These are phyloP conservation scores for Cetradonia linearis DNA, from an alignment of 495 filamentous ascomycete species.

Conservation along the genomic window DNA sequence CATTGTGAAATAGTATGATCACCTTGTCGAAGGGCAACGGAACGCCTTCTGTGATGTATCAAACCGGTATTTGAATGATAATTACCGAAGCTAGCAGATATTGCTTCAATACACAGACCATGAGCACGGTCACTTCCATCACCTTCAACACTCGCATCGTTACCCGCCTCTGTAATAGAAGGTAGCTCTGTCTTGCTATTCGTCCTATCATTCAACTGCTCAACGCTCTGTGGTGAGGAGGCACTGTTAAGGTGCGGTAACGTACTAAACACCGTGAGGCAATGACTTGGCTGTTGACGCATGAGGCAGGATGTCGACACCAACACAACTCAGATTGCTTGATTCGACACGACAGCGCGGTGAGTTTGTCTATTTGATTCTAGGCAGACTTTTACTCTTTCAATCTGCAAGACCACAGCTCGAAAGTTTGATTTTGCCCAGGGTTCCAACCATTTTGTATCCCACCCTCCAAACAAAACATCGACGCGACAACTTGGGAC, in stretches of 20 bases:
- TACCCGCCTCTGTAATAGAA: not conserved
- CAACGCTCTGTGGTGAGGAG: not conserved
- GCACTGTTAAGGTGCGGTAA: not conserved
- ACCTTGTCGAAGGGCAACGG: not conserved
- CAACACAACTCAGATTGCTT: not conserved
- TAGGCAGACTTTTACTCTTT: not conserved
- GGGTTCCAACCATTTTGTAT: too few relatives aligned
- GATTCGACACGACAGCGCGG: not conserved
- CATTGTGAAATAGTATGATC: not conserved
- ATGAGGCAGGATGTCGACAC: not conserved
- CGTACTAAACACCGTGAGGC: not conserved
- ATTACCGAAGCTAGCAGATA: not conserved
- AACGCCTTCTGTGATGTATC: not conserved
- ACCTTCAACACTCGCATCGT: not conserved
- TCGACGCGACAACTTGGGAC: too few relatives aligned
- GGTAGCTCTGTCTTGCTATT: not conserved
- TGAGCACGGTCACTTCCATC: not conserved
- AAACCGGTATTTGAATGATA: not conserved
- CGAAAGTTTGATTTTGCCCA: too few relatives aligned
- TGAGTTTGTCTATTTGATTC: not conserved
- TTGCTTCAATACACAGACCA: not conserved
- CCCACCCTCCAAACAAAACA: too few relatives aligned
- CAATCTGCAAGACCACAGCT: too few relatives aligned
- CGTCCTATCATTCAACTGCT: not conserved
- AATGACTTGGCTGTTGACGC: not conserved